Percentiles rank a stretch among this genome's conserved stretches.
Conservation (phyloP, 2,329 filamentous ascomycete genomes). For the Dactylellina parvicollis region DNA sequence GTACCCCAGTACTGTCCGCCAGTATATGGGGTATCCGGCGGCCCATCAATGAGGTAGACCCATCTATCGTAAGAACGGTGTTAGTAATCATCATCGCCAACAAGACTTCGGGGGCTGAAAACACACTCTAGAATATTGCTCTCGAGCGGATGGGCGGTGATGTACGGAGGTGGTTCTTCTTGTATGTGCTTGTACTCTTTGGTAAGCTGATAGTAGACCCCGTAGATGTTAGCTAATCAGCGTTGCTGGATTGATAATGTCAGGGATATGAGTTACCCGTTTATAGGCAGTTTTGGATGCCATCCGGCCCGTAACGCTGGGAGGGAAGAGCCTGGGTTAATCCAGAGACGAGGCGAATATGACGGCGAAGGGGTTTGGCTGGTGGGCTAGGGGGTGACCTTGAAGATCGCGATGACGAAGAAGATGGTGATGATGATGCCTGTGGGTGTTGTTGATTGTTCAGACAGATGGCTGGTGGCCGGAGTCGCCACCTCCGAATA, state of each 20-base stretch:
- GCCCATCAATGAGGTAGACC: conserved; percentile 96
- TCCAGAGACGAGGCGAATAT: not conserved
- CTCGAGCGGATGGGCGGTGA: conserved; percentile 87
- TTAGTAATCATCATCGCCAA: not conserved
- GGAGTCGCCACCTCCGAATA: conserved; percentile 9
- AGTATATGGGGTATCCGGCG: conserved; percentile 91
- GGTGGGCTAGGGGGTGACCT: not conserved
- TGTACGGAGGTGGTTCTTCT: conserved; percentile 86
- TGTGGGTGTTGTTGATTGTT: conserved; percentile 19
- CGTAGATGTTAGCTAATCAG: conserved; percentile 25
- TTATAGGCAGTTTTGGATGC: conserved; percentile 57
- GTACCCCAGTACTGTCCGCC: conserved; percentile 98
- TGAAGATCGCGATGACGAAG: conserved; percentile 26
- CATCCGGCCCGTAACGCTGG: conserved; percentile 47
- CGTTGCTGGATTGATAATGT: conserved; percentile 27
- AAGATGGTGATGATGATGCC: too few species aligned
- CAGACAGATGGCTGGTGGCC: conserved; percentile 8
- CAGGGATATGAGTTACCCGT: conserved; percentile 52
- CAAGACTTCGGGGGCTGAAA: not conserved
- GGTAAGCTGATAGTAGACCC: conserved; percentile 65
- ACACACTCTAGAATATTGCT: conserved; percentile 86
- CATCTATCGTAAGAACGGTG: conserved; percentile 68
- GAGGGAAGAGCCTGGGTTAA: not conserved
- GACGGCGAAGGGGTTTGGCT: not conserved
- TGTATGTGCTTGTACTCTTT: conserved; percentile 73